Evolutionary conservation across 2,329 filamentous ascomycete species (phyloP), one percentile per base, ranked within the genome.

Genomic region (Fusarium dlaminii): DNA sequence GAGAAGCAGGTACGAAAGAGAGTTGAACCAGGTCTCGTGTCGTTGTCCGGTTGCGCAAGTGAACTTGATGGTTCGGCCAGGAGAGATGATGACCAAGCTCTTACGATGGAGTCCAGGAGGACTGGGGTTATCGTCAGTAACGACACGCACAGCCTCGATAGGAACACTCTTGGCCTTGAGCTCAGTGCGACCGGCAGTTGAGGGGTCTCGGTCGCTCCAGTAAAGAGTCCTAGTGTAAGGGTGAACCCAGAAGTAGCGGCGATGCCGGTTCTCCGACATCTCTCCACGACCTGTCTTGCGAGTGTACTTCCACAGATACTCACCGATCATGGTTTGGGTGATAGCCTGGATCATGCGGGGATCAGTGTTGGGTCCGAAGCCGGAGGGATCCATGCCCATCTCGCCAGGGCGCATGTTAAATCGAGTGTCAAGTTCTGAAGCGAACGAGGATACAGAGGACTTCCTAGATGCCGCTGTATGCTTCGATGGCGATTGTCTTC

Each of bases 251-350:
- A 99, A 99, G 87, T 98, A 99, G 37, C 96, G 92, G 70, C 94
- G 91, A 83, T 99, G 96, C 59, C 96, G 90, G 63, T 95, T 97
- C 77, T 92, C 93, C 1, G 95, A 98, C 83, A 97, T 91, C 72
- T 95, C 93, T 62, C 91, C 93, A 30, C 96, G 92, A n/a, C 95
- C 95, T 68, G 95, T 89, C 85, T 96, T 98, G 78, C 96, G 93
- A 0, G 96, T 99, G 83, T 99, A 99, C 82, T 99, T 99, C 96
- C 96, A 99, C 45, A 99, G 87, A 82, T 96, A 98, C 82, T 99
- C 96, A 63, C 96, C 96, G 80, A 99, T 98, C 96, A 99, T 99
- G 24, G 96, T 98, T 83, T 99, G 96, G 5, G 96, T 99, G 75
- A 99, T 98, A 55, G 96, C 96, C 84, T 98, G 95, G 76, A 99